These are phyloP conservation scores for Collybia mongolica DNA, from an alignment of 768 basidiomycete species.

Conservation along the genomic window DNA sequence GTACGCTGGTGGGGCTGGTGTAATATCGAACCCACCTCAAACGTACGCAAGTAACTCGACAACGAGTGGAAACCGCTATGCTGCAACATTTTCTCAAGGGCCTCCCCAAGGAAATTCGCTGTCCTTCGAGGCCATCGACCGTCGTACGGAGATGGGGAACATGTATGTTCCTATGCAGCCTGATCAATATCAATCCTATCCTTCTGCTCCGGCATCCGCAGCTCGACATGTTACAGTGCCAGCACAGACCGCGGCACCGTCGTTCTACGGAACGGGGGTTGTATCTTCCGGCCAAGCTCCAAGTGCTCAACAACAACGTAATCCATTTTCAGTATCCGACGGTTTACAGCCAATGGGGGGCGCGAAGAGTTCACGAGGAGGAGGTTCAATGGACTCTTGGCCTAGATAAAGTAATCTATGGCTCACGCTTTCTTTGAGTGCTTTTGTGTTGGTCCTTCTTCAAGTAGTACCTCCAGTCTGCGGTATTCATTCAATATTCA, in stretches of 20 bases:
- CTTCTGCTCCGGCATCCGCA: slow-evolving; percentile 30
- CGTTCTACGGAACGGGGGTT: slow-evolving; percentile 70
- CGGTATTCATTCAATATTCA: slow-evolving; percentile 2
- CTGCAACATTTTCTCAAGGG: slow-evolving; percentile 50
- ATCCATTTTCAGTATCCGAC: slow-evolving; percentile 38
- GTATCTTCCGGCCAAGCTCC: slow-evolving; percentile 45
- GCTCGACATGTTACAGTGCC: slow-evolving; percentile 49
- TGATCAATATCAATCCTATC: slow-evolving; percentile 68
- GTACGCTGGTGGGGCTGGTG: slow-evolving; percentile 46
- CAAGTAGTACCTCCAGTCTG: slow-evolving; percentile 3
- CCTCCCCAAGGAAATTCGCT: slow-evolving; percentile 37
- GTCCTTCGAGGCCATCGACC: slow-evolving; percentile 61
- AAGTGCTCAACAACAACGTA: slow-evolving; percentile 32
- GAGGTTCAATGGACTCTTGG: slow-evolving; percentile 69
- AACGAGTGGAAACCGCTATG: slow-evolving; percentile 59
- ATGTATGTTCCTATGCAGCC: slow-evolving; percentile 84
- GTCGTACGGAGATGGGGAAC: slow-evolving; percentile 62
- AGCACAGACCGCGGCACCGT: slow-evolving; percentile 52
- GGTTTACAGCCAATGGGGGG: slow-evolving; percentile 36
- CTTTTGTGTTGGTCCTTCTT: slow-evolving; percentile 4
- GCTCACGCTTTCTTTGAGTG: slow-evolving; percentile 6
- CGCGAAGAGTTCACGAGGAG: slow-evolving; percentile 57
- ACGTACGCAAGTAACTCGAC: slow-evolving; percentile 57
- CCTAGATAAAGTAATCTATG: slow-evolving; percentile 43
- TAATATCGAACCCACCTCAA: slow-evolving; percentile 77